Evolutionary conservation across 192 early-diverging fungal species (phyloP), one percentile per base, ranked within the genome.

Genomic region (Obelidium mucronatum): DNA sequence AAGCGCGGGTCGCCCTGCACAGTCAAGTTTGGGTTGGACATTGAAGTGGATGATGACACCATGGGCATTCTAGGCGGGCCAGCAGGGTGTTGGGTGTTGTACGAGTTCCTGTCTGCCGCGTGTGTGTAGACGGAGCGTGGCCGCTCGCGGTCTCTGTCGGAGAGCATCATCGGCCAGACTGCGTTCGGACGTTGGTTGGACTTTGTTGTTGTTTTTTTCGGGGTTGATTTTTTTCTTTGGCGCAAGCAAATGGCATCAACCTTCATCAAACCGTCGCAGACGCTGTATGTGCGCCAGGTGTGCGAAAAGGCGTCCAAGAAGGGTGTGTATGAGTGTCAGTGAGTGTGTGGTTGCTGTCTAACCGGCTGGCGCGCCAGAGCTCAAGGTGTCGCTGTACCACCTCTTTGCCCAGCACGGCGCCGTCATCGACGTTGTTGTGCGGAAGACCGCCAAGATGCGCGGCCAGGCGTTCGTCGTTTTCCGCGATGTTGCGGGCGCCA

Each of bases 391-490:
- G 22, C 82, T 95, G n/a, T 95, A 95, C 84, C 81, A 87, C 54
- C 82, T 97, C 34, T 99, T 97, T 79, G 89, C 94, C 19, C 84
- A 92, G 2, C 95, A 95, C 77, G 98, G 96, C 15, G 83, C 87
- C 59, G 86, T 99, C 34, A 74, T 97, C 26, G 95, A 95, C 79
- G 91, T 99, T 26, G 94, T 95, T 11, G 93, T 95, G 17, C 78
- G 88, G 56, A 92, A 93, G 75, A 96, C 92, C 6, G 73, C 80
- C 34, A 92, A 90, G 55, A 92, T 94, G 88, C 93, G 96, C 35
- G 96, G 96, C 22, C 98, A 99, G 83, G 98, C 98, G 0, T 97
- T 95, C 79, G 80, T 99, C 28, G 96, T 92, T 19, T 97, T 96
- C 74, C 81, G 84, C 36, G 92, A 97, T 70, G 90, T 96, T n/a